Base-by-base conservation (phyloP, 2,329 filamentous ascomycete species). In the Ambrosiella xylebori region DNA sequence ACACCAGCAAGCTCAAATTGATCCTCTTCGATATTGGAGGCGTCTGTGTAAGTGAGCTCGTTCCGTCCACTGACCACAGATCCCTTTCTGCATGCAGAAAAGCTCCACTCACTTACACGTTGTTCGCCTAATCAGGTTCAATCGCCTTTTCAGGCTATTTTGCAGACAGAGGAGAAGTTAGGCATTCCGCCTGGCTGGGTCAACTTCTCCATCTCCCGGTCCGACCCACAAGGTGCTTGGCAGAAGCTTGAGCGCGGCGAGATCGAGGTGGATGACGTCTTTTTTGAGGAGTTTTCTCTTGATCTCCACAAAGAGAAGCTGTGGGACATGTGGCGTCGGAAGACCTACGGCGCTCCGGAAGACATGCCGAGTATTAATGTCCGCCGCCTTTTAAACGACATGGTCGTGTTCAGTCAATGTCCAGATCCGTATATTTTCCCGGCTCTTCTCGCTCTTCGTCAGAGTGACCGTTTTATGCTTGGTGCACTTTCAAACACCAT, bases 1-100 rank as follows among this genome's bases (percentile, higher is more conserved):
- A 27, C 27, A 27, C n/a, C 13, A 47, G 19, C 9, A 54, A 49
- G 59, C 86, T 86, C 37, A 85, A 86, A 64, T 86, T 87, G 58
- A 73, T 94, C 38, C 75, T 98, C 19, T 97, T 97, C 69, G 93
- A 98, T 71, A 93, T 98, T 64, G 93, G 93, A 44, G 93, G 93
- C 62, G 93, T 98, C 64, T 94, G 88, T 76, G 91, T 95, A 84
- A 76, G 88, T 82, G 61, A 56, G 19, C 53, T n/a, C 3, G 19
- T 59, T 17, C 12, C 27, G 35, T 27, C 55, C 19, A 51, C 57
- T 36, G 35, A 44, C 7, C 17, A 27, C 11, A 59, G 27, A 50
- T 44, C 40, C 45, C 58, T 44, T 59, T 54, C 13, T 9, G 19
- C 4, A 27, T 45, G 12, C 12, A 12, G 41, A 13, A 45, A 39